Conservation (phyloP, 805 yeast species). For the Candida methanosorbosa region DNA sequence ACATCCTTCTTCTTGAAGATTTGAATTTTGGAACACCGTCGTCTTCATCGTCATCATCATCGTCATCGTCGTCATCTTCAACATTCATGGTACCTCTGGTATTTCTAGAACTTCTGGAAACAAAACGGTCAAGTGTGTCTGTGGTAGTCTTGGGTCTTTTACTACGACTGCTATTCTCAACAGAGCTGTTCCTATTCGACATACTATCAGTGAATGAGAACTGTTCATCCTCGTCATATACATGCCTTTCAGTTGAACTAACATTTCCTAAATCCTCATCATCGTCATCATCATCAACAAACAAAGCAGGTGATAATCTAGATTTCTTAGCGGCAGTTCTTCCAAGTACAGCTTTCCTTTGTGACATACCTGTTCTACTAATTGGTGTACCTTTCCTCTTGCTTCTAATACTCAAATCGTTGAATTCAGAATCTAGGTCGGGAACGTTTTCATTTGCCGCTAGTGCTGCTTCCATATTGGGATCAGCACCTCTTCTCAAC, state of each 20-base stretch:
- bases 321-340: background rate
- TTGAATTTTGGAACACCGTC: constrained; percentile 22
- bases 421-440: constrained; percentile 11
- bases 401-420: background rate
- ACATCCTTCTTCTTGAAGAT: constrained; percentile 13
- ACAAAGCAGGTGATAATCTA: too few species aligned
- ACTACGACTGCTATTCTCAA: too few species aligned
- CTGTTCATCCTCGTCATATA: background rate
- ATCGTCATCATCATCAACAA: background rate
- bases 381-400: background rate
- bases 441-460: constrained; percentile 4
- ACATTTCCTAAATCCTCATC: background rate
- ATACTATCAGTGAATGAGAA: too few species aligned
- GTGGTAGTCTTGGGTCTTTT: too few species aligned
- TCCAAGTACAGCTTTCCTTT: too few species aligned
- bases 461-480: background rate
- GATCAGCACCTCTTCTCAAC: background rate
- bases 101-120: too few species aligned
- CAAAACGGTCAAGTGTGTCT: too few species aligned
- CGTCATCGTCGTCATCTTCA: too few species aligned
- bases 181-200: too few species aligned
- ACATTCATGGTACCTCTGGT: too few species aligned
- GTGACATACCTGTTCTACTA: background rate
- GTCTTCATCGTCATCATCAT: constrained; percentile 10
- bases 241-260: too few species aligned